Percentiles rank a stretch among this genome's conserved stretches.
These are phyloP conservation scores for Cladosporium oxysporum DNA, from an alignment of 2,329 filamentous ascomycete species.

Conservation along the genomic window DNA sequence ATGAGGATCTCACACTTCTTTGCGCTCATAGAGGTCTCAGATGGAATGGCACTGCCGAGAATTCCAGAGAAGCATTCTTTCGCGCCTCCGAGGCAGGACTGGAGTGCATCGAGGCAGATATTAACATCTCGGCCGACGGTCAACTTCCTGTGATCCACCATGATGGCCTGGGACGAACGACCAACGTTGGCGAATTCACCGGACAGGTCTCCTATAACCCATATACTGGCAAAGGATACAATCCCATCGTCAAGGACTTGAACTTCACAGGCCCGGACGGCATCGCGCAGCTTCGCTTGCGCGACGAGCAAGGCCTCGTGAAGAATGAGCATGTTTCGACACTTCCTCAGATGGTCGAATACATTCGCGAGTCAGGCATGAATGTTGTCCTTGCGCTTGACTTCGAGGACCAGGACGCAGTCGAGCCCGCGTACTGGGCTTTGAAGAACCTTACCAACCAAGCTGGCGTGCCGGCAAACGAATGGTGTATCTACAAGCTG, in stretches of 20 bases:
- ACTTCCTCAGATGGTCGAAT: slow-evolving; percentile 24
- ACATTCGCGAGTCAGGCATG: slow-evolving; percentile 24
- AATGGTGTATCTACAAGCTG: slow-evolving; percentile 28
- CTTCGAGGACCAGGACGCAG: slow-evolving; percentile 25
- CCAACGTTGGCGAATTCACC: slow-evolving; percentile 24
- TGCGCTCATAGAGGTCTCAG: slow-evolving; percentile 26
- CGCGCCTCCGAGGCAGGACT: slow-evolving; percentile 21
- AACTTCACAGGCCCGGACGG: slow-evolving; percentile 22
- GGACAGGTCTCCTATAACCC: slow-evolving; percentile 24
- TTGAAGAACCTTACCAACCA: slow-evolving; percentile 22
- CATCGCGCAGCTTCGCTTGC: slow-evolving; percentile 23
- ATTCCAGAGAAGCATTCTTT: slow-evolving; percentile 27
- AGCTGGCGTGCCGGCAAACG: slow-evolving; percentile 19
- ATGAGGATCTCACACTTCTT: slow-evolving; percentile 24
- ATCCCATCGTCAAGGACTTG: slow-evolving; percentile 18
- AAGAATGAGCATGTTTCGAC: slow-evolving; percentile 22
- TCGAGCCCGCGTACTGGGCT: slow-evolving; percentile 27
- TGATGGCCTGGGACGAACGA: slow-evolving; percentile 22
- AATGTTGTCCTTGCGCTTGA: slow-evolving; percentile 27
- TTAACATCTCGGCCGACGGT: slow-evolving; percentile 23
- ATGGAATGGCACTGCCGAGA: slow-evolving; percentile 29
- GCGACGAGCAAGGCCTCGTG: slow-evolving; percentile 26
- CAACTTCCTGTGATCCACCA: slow-evolving; percentile 25
- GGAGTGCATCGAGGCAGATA: slow-evolving; percentile 27
- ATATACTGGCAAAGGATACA: slow-evolving; percentile 25